Evolutionary conservation across 1,284 basidiomycete species (phyloP), one percentile per base, ranked within the genome.

Genomic region (Papiliotrema nemorosa): DNA sequence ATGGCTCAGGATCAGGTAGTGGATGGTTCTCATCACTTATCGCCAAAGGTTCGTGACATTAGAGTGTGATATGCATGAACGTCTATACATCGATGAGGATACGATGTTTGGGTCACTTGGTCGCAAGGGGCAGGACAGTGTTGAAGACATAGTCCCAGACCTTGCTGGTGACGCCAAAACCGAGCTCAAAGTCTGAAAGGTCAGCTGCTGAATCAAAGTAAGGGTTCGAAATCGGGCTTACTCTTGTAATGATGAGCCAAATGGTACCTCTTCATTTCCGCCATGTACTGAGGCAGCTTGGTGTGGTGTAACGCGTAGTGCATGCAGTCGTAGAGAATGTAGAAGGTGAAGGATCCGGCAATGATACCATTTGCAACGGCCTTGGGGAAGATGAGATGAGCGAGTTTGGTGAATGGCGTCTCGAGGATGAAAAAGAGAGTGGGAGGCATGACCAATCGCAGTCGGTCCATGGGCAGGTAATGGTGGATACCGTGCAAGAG

Each of bases 361-460:
- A 98, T 97, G 69, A 94, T 84, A 12, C 90, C 91, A 72, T 98
- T 97, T 0, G 94, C 93, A 44, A 93, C 75, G 0, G 88, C 78
- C 21, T 81, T 73, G 2, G 93, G 90, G 80, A 98, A 96, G 20
- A 98, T 57, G 20, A 77, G 53, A 69, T 98, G 84, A 0, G 84
- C 93, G 44, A 99, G 83, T 52, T 80, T 80, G 10, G 93, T 97
- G 79, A 98, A 94, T 0, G 94, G 96, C 40, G 81, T 81, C 57
- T 89, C 85, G 25, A 98, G 81, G 13, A 77, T 72, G 43, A 79
- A 75, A 77, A 99, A 99, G 50, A 98, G 74, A 3, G 82, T 69
- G 0, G 96, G 96, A 0, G 96, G 96, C 96, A 99, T 99, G 64
- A 98, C 96, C 34, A 98, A 84, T 48, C 96, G 83, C 63, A 96